phyloP scores from a whole-genome alignment of 148 eudicot genomes.

The Rhododendron williamsianum region DNA sequence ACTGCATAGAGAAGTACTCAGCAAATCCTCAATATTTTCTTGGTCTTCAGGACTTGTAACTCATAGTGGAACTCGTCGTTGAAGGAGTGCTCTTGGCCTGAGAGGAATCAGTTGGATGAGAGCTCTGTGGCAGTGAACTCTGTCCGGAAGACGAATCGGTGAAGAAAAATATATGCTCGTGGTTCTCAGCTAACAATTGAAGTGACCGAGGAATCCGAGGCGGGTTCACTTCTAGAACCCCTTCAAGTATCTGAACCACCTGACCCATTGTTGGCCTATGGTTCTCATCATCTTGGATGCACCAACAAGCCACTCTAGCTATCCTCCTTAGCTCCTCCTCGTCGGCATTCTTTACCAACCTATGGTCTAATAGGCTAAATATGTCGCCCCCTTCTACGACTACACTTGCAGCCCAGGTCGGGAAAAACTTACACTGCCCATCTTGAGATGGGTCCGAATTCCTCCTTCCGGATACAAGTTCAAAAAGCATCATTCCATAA shows the following conservation, averaged over 20 bases:
- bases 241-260: conserved; percentile 67
- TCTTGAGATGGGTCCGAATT: conserved; percentile 37
- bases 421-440: conserved; percentile 41
- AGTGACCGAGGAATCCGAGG: conserved; percentile 58
- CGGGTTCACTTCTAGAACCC: conserved; percentile 52
- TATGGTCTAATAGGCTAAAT: conserved; percentile 40
- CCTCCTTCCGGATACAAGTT: conserved; percentile 47
- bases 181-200: conserved; percentile 33
- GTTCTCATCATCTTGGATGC: conserved; percentile 63
- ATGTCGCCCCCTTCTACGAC: conserved; percentile 38
- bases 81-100: conserved; percentile 12
- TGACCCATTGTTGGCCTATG: conserved; percentile 65
- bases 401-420: conserved; percentile 42
- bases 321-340: conserved; percentile 37
- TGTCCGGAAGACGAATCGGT: conserved; percentile 49
- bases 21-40: not conserved
- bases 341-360: conserved; percentile 34
- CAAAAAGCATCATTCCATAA: conserved; percentile 63
- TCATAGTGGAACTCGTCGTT: not conserved
- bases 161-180: conserved; percentile 42
- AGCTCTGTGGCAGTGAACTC: conserved; percentile 32
- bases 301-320: conserved; percentile 67
- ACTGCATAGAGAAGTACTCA: not conserved
- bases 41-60: not conserved
- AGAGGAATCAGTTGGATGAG: conserved; percentile 12